Conservation (phyloP, 345 rosid species). For the Pistacia atlantica region DNA sequence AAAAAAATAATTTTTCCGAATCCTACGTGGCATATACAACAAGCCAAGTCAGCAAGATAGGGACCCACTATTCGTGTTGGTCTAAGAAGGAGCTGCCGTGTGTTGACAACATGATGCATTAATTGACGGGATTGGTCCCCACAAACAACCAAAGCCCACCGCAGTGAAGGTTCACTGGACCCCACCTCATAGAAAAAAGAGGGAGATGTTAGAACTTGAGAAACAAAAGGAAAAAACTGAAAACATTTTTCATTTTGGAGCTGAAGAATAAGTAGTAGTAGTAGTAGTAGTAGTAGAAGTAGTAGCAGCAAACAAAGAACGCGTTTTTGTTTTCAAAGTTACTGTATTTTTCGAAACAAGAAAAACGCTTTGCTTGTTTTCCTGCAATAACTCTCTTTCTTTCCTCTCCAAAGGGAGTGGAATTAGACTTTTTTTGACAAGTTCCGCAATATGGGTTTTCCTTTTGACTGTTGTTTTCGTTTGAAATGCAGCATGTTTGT, state of each 20-base stretch:
- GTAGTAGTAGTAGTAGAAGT: too few relatives aligned
- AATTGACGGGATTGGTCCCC: constrained; percentile 10
- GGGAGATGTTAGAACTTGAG: neutral
- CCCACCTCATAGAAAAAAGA: neutral
- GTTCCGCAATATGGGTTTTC: neutral
- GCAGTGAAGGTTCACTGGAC: neutral
- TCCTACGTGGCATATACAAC: neutral
- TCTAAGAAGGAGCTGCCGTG: constrained; percentile 3
- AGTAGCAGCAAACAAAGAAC: neutral
- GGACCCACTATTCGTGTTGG: neutral
- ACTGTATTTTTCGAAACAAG: neutral
- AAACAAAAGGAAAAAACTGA: neutral
- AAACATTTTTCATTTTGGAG: too few relatives aligned
- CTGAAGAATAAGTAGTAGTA: too few relatives aligned
- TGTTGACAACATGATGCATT: constrained; percentile 12
- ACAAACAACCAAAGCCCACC: neutral
- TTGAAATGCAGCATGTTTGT: constrained; percentile 14
- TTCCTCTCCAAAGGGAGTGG: neutral
- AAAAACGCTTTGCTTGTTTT: neutral
- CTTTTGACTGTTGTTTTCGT: neutral
- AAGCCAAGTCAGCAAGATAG: neutral
- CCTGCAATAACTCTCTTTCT: neutral
- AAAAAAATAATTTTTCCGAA: too few relatives aligned
- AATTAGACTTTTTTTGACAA: neutral
- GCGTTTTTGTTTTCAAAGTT: neutral